A percentile compares a stretch with the other conserved stretches of the same genome.
Evolutionary conservation across 192 early-diverging fungal species (phyloP).

Genomic region (Backusella sp.): DNA sequence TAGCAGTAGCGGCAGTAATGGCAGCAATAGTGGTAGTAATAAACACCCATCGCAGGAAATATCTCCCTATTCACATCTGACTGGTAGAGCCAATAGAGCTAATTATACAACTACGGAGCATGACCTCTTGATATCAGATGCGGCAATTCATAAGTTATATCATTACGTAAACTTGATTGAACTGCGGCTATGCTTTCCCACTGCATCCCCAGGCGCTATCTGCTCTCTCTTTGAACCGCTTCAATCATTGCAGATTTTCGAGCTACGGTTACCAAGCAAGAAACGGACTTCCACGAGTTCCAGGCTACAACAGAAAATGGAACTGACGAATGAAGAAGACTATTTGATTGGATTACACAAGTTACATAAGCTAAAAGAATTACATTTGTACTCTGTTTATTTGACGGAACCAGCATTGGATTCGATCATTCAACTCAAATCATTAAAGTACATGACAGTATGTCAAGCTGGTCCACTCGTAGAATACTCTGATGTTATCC

Average conservation of each 20-base stretch:
- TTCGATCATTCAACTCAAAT: not conserved
- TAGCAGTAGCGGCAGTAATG: not conserved
- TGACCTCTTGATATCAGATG: conserved; percentile 3
- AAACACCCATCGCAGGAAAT: not conserved
- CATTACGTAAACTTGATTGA: conserved; percentile 6
- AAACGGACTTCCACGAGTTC: not conserved
- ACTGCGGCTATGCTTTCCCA: conserved; percentile 23
- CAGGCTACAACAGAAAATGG: not conserved
- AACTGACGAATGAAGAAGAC: not conserved
- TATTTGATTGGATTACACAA: not conserved
- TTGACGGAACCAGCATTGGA: not conserved
- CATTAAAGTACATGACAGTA: not conserved
- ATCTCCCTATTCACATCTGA: not conserved
- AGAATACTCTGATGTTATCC: not conserved
- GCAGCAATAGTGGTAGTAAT: not conserved
- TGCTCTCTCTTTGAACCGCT: not conserved
- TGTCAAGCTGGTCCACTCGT: not conserved
- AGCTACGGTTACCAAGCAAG: conserved; percentile 4
- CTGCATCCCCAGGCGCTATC: not conserved
- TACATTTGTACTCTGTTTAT: conserved; percentile 3
- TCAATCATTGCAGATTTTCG: conserved; percentile 10
- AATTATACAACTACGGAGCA: conserved; percentile 14
- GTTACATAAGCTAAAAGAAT: not conserved
- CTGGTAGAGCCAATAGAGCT: not conserved
- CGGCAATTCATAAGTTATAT: not conserved